Evolutionary conservation across 2,329 filamentous ascomycete genomes (phyloP).

Genomic region (Penicillium sp.): DNA sequence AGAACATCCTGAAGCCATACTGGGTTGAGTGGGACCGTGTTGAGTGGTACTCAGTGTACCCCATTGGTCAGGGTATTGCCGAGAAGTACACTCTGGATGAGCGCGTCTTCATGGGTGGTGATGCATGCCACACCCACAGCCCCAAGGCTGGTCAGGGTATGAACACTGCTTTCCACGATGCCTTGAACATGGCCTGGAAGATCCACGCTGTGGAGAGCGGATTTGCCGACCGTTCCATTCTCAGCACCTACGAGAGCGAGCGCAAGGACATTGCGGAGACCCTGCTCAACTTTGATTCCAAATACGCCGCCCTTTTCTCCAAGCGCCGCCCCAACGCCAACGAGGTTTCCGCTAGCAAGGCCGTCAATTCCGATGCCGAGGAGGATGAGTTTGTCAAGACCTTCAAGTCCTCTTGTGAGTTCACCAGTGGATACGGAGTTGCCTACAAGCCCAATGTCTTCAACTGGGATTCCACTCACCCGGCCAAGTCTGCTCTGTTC

Average conservation of each 20-base stretch:
- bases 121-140: constrained; percentile 64
- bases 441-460: constrained; percentile 77
- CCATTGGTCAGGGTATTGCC: constrained; percentile 65
- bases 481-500: constrained; percentile 68
- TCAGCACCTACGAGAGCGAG: constrained; percentile 84
- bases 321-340: constrained; percentile 69
- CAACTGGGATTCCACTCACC: constrained; percentile 77
- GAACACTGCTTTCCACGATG: constrained; percentile 62
- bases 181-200: constrained; percentile 93
- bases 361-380: constrained; percentile 28
- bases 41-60: constrained; percentile 67
- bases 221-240: constrained; percentile 70
- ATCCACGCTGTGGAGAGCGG: constrained; percentile 85
- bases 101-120: constrained; percentile 65
- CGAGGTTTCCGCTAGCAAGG: constrained; percentile 66
- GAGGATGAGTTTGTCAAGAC: constrained; percentile 79
- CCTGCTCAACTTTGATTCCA: constrained; percentile 81
- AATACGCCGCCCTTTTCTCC: constrained; percentile 88
- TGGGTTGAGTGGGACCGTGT: constrained; percentile 63
- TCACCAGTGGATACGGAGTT: constrained; percentile 89
- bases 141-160: constrained; percentile 66
- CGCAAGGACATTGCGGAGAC: constrained; percentile 81
- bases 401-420: constrained; percentile 89
- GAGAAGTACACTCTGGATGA: constrained; percentile 64
- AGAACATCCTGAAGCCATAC: constrained; percentile 61